A percentile compares a stretch with the other conserved stretches of the same genome.
These are phyloP conservation scores for Mycosphaerella sp. DNA, from an alignment of 2,329 filamentous ascomycete species.

Conservation along the genomic window DNA sequence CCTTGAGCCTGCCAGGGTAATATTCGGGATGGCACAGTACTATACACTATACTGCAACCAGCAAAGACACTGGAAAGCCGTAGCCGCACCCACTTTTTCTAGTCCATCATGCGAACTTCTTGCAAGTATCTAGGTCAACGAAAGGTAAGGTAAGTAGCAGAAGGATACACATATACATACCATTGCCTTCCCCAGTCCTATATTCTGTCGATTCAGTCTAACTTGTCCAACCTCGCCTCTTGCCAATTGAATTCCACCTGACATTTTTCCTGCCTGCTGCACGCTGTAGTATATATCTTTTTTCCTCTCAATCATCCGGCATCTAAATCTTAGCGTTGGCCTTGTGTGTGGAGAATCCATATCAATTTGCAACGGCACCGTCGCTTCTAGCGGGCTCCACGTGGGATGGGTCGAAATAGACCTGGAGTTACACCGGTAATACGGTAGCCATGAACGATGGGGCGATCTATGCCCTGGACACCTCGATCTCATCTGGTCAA, in stretches of 20 bases:
- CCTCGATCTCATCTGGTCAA: slow-evolving; percentile 20
- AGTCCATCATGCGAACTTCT: too few relatives aligned
- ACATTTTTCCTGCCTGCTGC: neutral
- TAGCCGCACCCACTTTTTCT: too few relatives aligned
- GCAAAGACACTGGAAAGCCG: too few relatives aligned
- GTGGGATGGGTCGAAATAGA: slow-evolving; percentile 2
- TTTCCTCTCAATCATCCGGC: neutral
- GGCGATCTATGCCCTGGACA: slow-evolving; percentile 21
- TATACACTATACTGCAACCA: too few relatives aligned
- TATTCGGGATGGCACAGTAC: too few relatives aligned
- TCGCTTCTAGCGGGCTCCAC: slow-evolving; percentile 5
- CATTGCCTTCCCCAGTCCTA: neutral
- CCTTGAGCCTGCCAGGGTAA: too few relatives aligned
- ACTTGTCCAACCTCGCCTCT: neutral
- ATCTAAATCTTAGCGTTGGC: slow-evolving; percentile 1
- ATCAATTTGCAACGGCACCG: slow-evolving; percentile 9
- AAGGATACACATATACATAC: neutral
- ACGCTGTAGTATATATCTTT: neutral
- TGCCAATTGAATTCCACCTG: neutral
- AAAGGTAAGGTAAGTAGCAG: too few relatives aligned
- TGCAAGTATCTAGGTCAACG: too few relatives aligned
- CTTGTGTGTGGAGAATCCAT: neutral
- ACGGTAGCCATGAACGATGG: slow-evolving; percentile 11
- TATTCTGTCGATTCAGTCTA: neutral
- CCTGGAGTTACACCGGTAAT: slow-evolving; percentile 10